These are phyloP conservation scores for Castanopsis chinensis DNA, from an alignment of 306 rosid genomes.

Conservation along the genomic window DNA sequence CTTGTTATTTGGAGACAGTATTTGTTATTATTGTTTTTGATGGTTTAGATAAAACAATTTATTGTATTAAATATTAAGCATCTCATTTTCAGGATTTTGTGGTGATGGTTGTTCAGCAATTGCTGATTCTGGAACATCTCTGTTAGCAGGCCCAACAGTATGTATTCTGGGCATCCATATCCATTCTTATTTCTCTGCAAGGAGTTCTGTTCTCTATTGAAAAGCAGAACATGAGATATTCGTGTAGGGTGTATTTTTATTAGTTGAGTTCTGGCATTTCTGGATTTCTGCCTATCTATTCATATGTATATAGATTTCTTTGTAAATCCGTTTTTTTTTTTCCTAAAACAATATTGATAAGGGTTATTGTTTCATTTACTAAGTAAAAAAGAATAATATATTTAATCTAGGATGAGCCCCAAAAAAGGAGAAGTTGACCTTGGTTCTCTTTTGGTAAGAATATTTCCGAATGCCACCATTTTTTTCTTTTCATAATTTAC, in stretches of 20 bases:
- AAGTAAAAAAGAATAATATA: background rate
- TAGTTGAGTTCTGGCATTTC: background rate
- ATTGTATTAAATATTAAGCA: background rate
- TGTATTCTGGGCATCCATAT: background rate
- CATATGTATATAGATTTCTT: background rate
- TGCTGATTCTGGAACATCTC: slow-evolving; percentile 41
- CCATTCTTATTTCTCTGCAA: background rate
- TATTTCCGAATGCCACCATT: background rate
- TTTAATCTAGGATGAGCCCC: background rate
- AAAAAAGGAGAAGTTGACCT: background rate
- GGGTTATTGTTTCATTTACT: background rate
- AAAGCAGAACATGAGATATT: background rate
- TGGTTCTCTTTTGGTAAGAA: background rate
- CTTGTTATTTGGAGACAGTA: background rate
- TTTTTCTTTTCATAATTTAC: too few relatives aligned
- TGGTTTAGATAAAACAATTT: background rate
- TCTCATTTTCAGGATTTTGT: slow-evolving; percentile 27
- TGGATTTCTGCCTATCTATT: background rate
- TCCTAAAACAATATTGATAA: background rate
- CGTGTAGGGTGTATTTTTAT: background rate
- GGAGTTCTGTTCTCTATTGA: background rate
- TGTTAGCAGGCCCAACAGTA: slow-evolving; percentile 42
- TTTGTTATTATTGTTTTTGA: background rate
- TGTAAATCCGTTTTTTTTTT: background rate
- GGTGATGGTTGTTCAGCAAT: slow-evolving; percentile 35